Evolutionary conservation across 2,329 filamentous ascomycete species (phyloP).

Genomic region (Aspergillus uvarum): DNA sequence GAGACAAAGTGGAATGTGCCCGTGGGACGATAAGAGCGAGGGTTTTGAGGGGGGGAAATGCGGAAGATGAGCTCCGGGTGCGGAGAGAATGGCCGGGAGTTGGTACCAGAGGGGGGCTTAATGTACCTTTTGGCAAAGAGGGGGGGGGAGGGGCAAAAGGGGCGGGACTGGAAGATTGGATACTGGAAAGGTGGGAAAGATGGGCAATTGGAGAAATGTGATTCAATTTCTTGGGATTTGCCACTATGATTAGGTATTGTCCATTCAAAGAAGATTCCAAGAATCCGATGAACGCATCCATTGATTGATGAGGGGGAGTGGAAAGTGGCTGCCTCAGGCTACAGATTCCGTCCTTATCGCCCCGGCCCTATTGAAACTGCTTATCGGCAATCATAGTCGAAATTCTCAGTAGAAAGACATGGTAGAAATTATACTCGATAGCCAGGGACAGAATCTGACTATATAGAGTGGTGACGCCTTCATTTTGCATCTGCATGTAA

Average conservation of each 20-base stretch:
- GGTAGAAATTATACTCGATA: no score
- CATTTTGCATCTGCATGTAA: no score
- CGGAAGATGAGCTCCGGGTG: background rate
- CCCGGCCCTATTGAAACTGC: no score
- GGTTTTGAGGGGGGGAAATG: background rate
- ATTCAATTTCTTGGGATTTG: background rate
- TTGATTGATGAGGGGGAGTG: background rate
- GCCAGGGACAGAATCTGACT: no score
- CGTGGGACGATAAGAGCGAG: background rate
- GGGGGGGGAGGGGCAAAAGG: background rate
- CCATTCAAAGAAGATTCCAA: background rate
- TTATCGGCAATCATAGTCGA: no score
- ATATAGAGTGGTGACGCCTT: no score
- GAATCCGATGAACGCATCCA: background rate
- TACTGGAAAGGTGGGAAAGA: background rate
- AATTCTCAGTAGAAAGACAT: no score
- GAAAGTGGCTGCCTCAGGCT: slow-evolving; percentile 15
- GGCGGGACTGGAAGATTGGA: background rate
- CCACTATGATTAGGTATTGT: background rate
- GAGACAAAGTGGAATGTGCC: background rate
- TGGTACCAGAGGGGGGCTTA: background rate
- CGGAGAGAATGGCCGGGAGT: background rate
- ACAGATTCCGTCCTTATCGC: background rate
- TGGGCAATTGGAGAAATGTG: background rate
- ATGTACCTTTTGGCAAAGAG: background rate